phyloP scores from a whole-genome alignment of 2,329 filamentous ascomycete species.

The Zasmidium angulare region DNA sequence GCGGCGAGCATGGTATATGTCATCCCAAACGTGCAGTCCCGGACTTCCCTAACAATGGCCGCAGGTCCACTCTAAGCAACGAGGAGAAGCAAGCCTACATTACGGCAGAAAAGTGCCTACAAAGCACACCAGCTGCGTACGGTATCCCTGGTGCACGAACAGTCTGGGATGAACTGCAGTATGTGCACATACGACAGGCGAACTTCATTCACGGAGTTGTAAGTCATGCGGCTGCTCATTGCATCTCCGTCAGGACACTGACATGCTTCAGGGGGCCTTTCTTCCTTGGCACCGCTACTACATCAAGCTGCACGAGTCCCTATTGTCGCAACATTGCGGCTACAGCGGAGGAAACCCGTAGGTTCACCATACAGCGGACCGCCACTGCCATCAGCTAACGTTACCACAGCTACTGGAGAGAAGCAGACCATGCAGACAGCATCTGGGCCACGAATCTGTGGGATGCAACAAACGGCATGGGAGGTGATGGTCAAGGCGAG shows the following conservation, averaged over 20 bases:
- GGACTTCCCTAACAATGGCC: neutral
- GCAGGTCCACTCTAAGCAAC: conserved; percentile 16
- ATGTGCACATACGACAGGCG: conserved; percentile 21
- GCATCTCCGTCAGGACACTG: too few relatives aligned
- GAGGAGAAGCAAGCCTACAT: conserved; percentile 20
- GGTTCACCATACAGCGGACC: conserved; percentile 1
- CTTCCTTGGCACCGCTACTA: conserved; percentile 26
- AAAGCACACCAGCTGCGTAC: conserved; percentile 18
- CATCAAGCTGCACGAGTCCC: conserved; percentile 18
- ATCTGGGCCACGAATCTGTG: conserved; percentile 17
- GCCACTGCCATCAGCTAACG: neutral
- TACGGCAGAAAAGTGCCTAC: conserved; percentile 20
- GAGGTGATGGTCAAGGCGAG: conserved; percentile 12
- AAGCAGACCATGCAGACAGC: conserved; percentile 17
- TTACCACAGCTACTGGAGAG: conserved; percentile 20
- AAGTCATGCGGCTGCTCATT: too few relatives aligned
- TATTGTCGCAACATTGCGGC: conserved; percentile 21
- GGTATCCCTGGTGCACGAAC: conserved; percentile 19
- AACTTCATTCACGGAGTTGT: conserved; percentile 25
- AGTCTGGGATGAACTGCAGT: conserved; percentile 26
- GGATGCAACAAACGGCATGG: conserved; percentile 18
- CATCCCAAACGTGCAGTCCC: neutral
- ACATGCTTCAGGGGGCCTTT: conserved; percentile 11
- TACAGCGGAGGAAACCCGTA: conserved; percentile 19
- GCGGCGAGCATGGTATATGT: conserved; percentile 7